phyloP scores from a whole-genome alignment of 1,284 basidiomycete species.

The Lentinus polychrous region DNA sequence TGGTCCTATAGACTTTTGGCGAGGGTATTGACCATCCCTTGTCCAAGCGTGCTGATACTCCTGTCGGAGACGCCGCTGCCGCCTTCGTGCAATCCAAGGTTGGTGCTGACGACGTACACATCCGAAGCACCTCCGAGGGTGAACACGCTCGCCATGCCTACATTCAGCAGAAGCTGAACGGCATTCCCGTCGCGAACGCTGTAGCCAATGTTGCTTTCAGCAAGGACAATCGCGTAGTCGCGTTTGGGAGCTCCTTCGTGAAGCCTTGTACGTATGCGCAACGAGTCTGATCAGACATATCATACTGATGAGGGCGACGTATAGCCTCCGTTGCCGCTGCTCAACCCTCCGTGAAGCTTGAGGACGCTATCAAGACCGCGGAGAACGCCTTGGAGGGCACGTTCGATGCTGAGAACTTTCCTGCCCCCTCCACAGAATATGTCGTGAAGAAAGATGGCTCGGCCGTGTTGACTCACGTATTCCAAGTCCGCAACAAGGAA shows the following conservation, averaged over 20 bases:
- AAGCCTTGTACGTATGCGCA: slow-evolving; percentile 28
- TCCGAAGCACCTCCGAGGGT: slow-evolving; percentile 19
- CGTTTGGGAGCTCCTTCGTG: slow-evolving; percentile 47
- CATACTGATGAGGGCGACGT: slow-evolving; percentile 12
- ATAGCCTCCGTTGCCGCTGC: slow-evolving; percentile 30
- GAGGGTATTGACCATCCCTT: slow-evolving; percentile 28
- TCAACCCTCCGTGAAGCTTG: slow-evolving; percentile 29
- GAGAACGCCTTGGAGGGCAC: slow-evolving; percentile 36
- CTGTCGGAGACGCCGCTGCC: slow-evolving; percentile 20
- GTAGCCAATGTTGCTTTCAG: slow-evolving; percentile 40
- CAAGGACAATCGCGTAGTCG: slow-evolving; percentile 30
- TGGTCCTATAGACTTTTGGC: slow-evolving; percentile 31
- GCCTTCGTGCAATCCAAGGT: slow-evolving; percentile 22
- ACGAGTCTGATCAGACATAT: not conserved
- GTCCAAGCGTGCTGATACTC: slow-evolving; percentile 21
- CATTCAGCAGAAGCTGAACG: slow-evolving; percentile 32
- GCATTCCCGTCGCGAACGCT: slow-evolving; percentile 36
- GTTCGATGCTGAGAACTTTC: slow-evolving; percentile 32
- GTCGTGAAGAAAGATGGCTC: slow-evolving; percentile 38
- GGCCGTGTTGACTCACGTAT: slow-evolving; percentile 45
- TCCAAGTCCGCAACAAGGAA: slow-evolving; percentile 48
- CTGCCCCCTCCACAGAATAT: slow-evolving; percentile 37
- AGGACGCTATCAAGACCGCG: slow-evolving; percentile 32
- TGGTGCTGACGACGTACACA: slow-evolving; percentile 15
- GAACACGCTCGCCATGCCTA: slow-evolving; percentile 28